phyloP scores from a whole-genome alignment of 495 filamentous ascomycete species.

The Penicillium manginii region DNA sequence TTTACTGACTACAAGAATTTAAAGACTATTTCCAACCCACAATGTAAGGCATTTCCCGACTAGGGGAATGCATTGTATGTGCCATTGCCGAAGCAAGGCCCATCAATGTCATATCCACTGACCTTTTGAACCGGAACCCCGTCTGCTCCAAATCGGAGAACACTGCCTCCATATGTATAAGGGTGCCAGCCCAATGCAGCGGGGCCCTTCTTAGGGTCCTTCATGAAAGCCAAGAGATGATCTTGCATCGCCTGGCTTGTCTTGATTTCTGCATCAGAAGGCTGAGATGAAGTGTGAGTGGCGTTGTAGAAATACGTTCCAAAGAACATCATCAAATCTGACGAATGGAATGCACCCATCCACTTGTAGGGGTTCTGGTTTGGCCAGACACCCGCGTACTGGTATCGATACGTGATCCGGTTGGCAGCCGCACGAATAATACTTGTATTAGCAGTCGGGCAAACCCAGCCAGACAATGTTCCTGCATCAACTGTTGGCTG shows the following conservation, averaged over 20 bases:
- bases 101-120: conserved; percentile 31
- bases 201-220: conserved; percentile 42
- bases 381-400: conserved; percentile 51
- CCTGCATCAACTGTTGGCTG: conserved; percentile 3
- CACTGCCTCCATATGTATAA: conserved; percentile 29
- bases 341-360: conserved; percentile 47
- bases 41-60: neutral
- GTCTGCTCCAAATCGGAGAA: conserved; percentile 35
- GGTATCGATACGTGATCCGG: conserved; percentile 42
- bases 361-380: conserved; percentile 43
- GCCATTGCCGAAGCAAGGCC: conserved; percentile 27
- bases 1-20: too few relatives aligned
- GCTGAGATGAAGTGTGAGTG: conserved; percentile 2
- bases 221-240: conserved; percentile 44
- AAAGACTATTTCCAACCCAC: neutral
- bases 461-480: conserved; percentile 11
- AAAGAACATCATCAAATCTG: conserved; percentile 49
- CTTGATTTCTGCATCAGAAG: conserved; percentile 36
- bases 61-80: conserved; percentile 3
- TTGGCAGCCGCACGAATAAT: conserved; percentile 17
- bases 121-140: conserved; percentile 31
- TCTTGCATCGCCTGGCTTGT: conserved; percentile 48
- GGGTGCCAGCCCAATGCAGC: conserved; percentile 28
- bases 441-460: conserved; percentile 14
- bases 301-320: conserved; percentile 33